These are phyloP conservation scores for Backusella macrospora DNA, from an alignment of 192 early-diverging fungal genomes.

Conservation along the genomic window DNA sequence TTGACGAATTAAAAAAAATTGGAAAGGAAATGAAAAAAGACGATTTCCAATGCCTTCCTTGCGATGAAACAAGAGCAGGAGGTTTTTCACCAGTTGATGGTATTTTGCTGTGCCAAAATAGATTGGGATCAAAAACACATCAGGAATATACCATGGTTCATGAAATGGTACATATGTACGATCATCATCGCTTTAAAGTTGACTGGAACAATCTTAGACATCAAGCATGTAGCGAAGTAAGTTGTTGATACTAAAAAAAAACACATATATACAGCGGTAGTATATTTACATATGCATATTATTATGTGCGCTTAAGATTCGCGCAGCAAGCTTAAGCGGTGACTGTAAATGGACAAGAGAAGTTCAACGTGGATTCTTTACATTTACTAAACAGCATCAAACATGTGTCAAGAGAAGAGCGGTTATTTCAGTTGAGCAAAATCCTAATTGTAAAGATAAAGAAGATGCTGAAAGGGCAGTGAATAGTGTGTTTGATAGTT, in stretches of 20 bases:
- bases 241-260: neutral
- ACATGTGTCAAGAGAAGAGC: conserved; percentile 89
- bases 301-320: conserved; percentile 44
- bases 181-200: conserved; percentile 73
- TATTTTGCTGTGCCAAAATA: conserved; percentile 88
- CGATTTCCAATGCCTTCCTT: conserved; percentile 80
- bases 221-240: conserved; percentile 79
- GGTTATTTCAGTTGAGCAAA: conserved; percentile 73
- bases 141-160: conserved; percentile 93
- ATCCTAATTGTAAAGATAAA: conserved; percentile 72
- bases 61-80: conserved; percentile 81
- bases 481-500: conserved; percentile 83
- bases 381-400: conserved; percentile 81
- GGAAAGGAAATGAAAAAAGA: conserved; percentile 63
- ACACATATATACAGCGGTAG: neutral
- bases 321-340: conserved; percentile 78
- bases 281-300: neutral
- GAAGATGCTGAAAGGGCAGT: conserved; percentile 87
- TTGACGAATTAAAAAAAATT: conserved; percentile 69
- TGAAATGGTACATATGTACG: conserved; percentile 88
- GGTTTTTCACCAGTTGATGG: conserved; percentile 82
- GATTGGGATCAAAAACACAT: conserved; percentile 75
- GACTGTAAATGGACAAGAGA: conserved; percentile 78
- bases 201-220: conserved; percentile 76
- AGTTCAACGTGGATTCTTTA: conserved; percentile 64